These are phyloP conservation scores for Xylariales sp. DNA, from an alignment of 2,329 filamentous ascomycete genomes.

Conservation along the genomic window DNA sequence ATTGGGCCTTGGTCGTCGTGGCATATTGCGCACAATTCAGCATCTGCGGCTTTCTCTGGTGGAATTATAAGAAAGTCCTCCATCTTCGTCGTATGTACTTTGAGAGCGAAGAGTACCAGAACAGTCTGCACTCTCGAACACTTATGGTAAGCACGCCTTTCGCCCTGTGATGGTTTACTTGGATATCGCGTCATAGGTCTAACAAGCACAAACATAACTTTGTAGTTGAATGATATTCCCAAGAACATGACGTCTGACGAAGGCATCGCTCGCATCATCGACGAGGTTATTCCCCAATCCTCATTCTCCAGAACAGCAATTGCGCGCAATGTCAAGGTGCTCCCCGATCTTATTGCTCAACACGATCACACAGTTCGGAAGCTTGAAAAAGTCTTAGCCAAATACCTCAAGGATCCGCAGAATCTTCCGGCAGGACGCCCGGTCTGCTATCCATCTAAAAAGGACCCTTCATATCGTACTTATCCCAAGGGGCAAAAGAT, in stretches of 20 bases:
- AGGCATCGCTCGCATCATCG: slow-evolving; percentile 79
- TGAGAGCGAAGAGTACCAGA: slow-evolving; percentile 81
- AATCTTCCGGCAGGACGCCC: slow-evolving; percentile 74
- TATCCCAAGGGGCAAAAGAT: slow-evolving; percentile 70
- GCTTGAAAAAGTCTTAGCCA: slow-evolving; percentile 79
- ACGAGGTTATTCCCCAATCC: slow-evolving; percentile 72
- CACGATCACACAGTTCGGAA: slow-evolving; percentile 78
- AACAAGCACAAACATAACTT: slow-evolving; percentile 47
- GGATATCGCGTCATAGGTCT: too few relatives aligned
- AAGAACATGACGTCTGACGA: slow-evolving; percentile 75
- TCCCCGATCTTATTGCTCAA: slow-evolving; percentile 79
- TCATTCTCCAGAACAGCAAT: slow-evolving; percentile 77
- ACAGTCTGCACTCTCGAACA: slow-evolving; percentile 73
- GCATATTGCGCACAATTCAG: slow-evolving; percentile 68
- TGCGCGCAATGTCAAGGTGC: slow-evolving; percentile 85
- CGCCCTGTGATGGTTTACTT: too few relatives aligned
- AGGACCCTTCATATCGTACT: slow-evolving; percentile 57
- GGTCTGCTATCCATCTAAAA: slow-evolving; percentile 59
- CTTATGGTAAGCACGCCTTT: slow-evolving; percentile 48
- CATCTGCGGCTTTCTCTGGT: slow-evolving; percentile 80
- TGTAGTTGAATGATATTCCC: slow-evolving; percentile 82
- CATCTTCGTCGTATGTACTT: slow-evolving; percentile 74
- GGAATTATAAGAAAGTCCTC: slow-evolving; percentile 75
- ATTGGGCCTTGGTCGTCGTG: slow-evolving; percentile 57
- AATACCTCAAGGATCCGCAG: slow-evolving; percentile 84